Conservation (phyloP, 2,329 filamentous ascomycete genomes). For the Periconia digitata region DNA sequence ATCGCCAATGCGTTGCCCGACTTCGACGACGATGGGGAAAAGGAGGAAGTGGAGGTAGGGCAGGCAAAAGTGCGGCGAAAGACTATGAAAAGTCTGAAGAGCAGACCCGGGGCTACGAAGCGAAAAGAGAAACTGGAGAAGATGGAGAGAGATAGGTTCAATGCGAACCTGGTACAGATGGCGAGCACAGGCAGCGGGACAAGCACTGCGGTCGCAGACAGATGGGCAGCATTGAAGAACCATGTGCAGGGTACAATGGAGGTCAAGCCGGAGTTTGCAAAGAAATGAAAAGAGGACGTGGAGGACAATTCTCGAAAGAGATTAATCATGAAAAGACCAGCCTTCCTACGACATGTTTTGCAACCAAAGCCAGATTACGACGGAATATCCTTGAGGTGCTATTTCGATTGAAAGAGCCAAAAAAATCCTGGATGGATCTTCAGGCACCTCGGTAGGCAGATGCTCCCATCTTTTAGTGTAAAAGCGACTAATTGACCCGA, state of each 20-base stretch:
- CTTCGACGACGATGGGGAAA: conserved; percentile 44
- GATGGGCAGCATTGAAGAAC: conserved; percentile 79
- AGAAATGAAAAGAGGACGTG: conserved; percentile 14
- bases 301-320: not conserved
- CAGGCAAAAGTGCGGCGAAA: conserved; percentile 70
- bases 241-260: conserved; percentile 90
- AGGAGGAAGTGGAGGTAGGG: conserved; percentile 33
- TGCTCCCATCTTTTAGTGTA: no score
- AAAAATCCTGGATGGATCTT: no score
- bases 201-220: conserved; percentile 24
- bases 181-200: conserved; percentile 33
- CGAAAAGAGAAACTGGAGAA: conserved; percentile 77
- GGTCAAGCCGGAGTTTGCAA: conserved; percentile 73
- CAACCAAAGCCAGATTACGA: not conserved
- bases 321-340: not conserved
- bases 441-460: no score
- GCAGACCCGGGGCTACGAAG: conserved; percentile 77
- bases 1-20: conserved; percentile 81
- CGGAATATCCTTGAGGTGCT: no score
- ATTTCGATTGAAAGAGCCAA: no score
- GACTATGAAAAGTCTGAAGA: conserved; percentile 75
- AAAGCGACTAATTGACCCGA: no score
- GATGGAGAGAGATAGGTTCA: conserved; percentile 82
- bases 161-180: conserved; percentile 78
- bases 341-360: not conserved